Conservation (phyloP, 2,329 filamentous ascomycete species). For the Colletotrichum sp. region DNA sequence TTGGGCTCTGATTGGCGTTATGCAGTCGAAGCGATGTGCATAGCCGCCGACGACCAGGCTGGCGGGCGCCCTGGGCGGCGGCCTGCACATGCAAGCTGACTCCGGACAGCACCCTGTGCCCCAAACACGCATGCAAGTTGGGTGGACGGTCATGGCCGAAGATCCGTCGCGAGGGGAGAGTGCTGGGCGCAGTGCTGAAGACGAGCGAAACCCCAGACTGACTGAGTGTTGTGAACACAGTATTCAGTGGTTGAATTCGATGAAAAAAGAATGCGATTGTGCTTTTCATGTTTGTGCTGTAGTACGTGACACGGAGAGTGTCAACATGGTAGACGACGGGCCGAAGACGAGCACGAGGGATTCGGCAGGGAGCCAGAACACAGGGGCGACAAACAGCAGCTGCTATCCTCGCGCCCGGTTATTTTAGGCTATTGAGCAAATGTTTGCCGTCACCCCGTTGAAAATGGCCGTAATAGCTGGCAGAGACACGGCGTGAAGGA, state of each 20-base stretch:
- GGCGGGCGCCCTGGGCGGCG: conserved; percentile 6
- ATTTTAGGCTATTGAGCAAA: neutral
- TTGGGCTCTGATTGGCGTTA: conserved; percentile 7
- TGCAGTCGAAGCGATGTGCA: conserved; percentile 21
- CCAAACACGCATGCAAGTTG: neutral
- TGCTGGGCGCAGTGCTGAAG: neutral
- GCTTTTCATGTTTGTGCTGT: neutral
- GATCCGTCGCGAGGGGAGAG: neutral
- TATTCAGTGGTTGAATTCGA: neutral
- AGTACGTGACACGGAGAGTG: neutral
- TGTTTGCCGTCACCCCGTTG: neutral
- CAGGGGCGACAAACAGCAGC: neutral
- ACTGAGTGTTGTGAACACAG: neutral
- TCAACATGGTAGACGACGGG: neutral
- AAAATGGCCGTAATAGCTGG: neutral
- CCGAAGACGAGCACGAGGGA: neutral
- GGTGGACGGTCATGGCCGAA: conserved; percentile 1
- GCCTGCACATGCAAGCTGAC: neutral
- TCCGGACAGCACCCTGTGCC: conserved; percentile 5
- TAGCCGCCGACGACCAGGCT: conserved; percentile 15
- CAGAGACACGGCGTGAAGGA: neutral
- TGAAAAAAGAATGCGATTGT: neutral
- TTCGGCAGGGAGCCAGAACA: neutral
- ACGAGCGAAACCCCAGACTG: neutral
- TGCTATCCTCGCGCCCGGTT: neutral